Base-by-base conservation (phyloP, 1,139 yeast genomes). In the Yamadazyma oceani region DNA sequence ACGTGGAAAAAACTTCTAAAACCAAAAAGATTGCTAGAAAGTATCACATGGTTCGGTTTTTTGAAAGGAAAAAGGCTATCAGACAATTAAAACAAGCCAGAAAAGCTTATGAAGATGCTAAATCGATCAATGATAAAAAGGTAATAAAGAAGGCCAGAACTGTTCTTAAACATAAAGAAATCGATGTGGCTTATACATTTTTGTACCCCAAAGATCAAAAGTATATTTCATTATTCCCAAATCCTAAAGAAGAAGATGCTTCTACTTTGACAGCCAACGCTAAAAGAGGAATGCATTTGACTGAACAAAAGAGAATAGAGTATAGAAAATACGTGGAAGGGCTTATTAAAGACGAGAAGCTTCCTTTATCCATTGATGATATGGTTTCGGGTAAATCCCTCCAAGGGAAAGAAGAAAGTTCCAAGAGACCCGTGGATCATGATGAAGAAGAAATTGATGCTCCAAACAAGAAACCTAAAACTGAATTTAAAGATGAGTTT, bases 21-120 rank as follows among this genome's bases (percentile, higher is more conserved):
- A 78, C 81, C 6, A 78, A 75, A 50, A 75, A 78, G 40, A 65
- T 75, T 32, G 80, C 88, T n/a, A 76, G 82, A 49, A 86, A 83
- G 61, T 92, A 94, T 59, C 97, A 88, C 55, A 90, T 89, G 94
- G 92, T 92, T 34, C 74, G 94, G 48, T 92, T 94, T 55, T 87
- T 92, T 46, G 98, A 92, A 60, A 77, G 76, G 52, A 88, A 90
- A 65, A 94, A 92, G 73, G 95, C 97, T 1, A 54, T 77, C 23
- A 73, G 97, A 53, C 78, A 72, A 45, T 78, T 88, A 52, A 84
- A 83, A 46, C 82, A 82, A 48, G 80, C 82, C 2, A 66, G 67
- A 43, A 82, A 78, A 41, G 66, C 65, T 17, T 55, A 69, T 35
- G 73, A 65, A 22, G 69, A 63, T 26, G 62, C 71, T 12, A 55